Evolutionary conservation across 768 basidiomycete genomes (phyloP).

Genomic region (Pisolithus albus): DNA sequence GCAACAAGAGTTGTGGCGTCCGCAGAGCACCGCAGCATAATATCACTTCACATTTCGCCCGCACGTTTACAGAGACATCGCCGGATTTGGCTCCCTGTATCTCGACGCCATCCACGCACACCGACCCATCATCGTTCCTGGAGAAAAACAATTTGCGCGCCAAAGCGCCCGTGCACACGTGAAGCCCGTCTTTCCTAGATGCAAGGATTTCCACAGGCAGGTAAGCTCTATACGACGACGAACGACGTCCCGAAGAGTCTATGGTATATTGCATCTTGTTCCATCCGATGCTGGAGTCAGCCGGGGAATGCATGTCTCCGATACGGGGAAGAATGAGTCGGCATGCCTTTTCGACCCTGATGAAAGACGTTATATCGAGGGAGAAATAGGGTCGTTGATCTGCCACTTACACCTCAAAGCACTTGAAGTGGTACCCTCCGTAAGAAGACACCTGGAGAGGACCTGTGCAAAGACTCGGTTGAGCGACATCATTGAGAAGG

Average conservation of each 20-base stretch:
- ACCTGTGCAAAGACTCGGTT: not conserved
- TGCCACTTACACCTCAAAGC: not conserved
- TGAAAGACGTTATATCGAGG: not conserved
- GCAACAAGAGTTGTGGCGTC: constrained; percentile 37
- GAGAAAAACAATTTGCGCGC: not conserved
- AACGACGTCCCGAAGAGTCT: constrained; percentile 4
- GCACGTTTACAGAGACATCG: not conserved
- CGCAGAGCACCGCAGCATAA: constrained; percentile 35
- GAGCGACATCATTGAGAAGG: not conserved
- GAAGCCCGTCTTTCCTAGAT: constrained; percentile 4
- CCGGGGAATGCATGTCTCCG: constrained; percentile 1
- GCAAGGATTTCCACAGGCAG: constrained; percentile 5
- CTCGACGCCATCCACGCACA: not conserved
- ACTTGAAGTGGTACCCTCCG: constrained; percentile 1
- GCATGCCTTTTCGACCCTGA: not conserved
- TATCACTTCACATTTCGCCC: constrained; percentile 21
- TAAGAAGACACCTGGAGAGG: not conserved
- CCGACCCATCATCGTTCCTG: not conserved
- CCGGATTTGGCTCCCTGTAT: not conserved
- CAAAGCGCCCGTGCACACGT: constrained; percentile 10
- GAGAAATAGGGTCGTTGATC: not conserved
- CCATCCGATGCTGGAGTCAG: not conserved
- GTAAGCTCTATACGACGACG: constrained; percentile 11
- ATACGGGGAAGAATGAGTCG: not conserved
- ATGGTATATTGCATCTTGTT: constrained; percentile 2